Conservation (phyloP, 192 early-diverging fungal genomes). For the Kickxella alabastrina region DNA sequence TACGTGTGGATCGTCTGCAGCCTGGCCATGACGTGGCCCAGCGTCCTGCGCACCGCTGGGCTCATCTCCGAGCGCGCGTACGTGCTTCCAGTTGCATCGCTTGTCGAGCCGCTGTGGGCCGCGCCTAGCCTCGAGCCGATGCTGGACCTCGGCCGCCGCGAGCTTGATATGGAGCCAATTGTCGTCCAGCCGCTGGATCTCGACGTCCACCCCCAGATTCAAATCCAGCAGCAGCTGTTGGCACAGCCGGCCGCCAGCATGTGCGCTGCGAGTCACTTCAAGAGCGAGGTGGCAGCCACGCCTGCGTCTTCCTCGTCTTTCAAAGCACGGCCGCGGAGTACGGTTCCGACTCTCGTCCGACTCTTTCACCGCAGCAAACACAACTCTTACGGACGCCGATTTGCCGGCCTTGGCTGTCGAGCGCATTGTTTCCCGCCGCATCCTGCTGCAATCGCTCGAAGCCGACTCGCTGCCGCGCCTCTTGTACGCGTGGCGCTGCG, state of each 20-base stretch:
- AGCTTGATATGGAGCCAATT: slow-evolving; percentile 13
- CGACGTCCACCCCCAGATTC: no score
- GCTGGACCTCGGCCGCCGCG: not conserved
- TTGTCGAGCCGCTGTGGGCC: slow-evolving; percentile 42
- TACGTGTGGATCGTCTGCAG: slow-evolving; percentile 43
- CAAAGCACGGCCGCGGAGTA: no score
- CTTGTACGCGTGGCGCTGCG: slow-evolving; percentile 18
- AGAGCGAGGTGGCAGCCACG: no score
- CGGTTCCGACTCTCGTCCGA: no score
- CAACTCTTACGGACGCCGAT: not conserved
- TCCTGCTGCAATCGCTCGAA: slow-evolving; percentile 18
- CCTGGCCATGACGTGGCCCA: slow-evolving; percentile 48
- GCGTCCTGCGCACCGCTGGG: slow-evolving; percentile 41
- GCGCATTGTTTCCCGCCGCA: slow-evolving; percentile 24
- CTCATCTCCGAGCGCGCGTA: slow-evolving; percentile 50
- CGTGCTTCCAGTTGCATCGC: slow-evolving; percentile 32
- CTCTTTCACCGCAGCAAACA: not conserved
- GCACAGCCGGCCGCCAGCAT: slow-evolving; percentile 1
- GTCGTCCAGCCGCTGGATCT: no score
- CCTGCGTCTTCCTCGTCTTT: no score
- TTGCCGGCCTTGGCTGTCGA: not conserved
- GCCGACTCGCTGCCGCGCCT: slow-evolving; percentile 23
- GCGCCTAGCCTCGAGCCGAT: not conserved
- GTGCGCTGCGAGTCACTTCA: not conserved
- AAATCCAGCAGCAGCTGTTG: not conserved